Evolutionary conservation across 2,329 filamentous ascomycete genomes (phyloP), one percentile per base, ranked within the genome.

Genomic region (Fusarium pseudonygamai): DNA sequence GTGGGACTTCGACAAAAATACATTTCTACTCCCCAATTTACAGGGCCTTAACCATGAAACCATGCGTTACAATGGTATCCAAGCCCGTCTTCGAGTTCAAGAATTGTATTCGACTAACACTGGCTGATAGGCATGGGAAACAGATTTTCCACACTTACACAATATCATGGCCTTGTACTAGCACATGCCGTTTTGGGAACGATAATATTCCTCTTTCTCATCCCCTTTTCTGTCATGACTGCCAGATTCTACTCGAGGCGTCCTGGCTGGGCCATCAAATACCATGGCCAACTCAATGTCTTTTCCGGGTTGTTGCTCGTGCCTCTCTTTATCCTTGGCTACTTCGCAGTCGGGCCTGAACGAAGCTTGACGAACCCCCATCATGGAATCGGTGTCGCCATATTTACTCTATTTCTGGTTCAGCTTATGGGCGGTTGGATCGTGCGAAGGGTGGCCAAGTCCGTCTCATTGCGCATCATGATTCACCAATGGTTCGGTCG

Each of bases 401-500:
- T 97, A 50, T 96, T 95, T 79, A 88, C 91, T 49, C 83, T 94
- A 52, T 88, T 96, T 39, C 80, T 94, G 50, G 82, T 93, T 9
- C 94, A 96, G 79, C 87, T 91, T 22, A 78, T 95, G 6, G 91
- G 91, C 34, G 93, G 93, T 7, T 88, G 89, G 59, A 83, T 93
- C 45, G 88, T 95, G 43, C 84, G 83, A 63, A 83, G 86, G 64
- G 86, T 89, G 58, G 82, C 82, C 45, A 84, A 84, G 57, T 83
- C 84, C 37, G 86, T 84, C 57, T 87, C 87, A 24, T 78, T 88
- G 20, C 84, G 88, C 26, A 81, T 86, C 42, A 87, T 93, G 87
- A 82, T 98, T 46, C 96, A 99, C 83, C 93, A 95, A 79, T 98
- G 96, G 94, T 84, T 93, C 24, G 96, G 96, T 24, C 88, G 95